Base-by-base conservation (phyloP, 768 basidiomycete genomes). In the Tubosaeta sp. region DNA sequence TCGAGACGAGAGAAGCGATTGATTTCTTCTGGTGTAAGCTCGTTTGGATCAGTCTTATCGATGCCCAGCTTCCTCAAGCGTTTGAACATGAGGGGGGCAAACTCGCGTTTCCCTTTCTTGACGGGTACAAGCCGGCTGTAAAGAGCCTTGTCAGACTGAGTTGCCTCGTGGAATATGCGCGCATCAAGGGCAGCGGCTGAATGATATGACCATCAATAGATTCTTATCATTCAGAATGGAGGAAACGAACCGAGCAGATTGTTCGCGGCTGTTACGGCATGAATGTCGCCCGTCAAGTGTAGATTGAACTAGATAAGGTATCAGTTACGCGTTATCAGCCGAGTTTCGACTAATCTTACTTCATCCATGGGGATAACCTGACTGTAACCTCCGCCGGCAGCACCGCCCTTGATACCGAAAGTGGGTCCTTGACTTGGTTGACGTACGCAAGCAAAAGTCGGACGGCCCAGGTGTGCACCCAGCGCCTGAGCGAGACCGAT, bases 281-380 rank as follows among this genome's bases (percentile, higher is more conserved):
- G 95, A 51, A 98, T 97, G 72, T 99, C 97, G 56, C 95, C 95
- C 38, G 94, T 95, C 70, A 95, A 74, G 65, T 95, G 94, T 44
- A 99, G 73, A 71, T 98, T 98, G 72, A 99, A 98, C 88, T 91
- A 41, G 16, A 38, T 19, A 32, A 19, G 11, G 38, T 32, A 43
- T 65, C 41, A 63, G 48, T 13, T 1, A 39, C 26, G 19, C 8
- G 38, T 22, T 46, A 10, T 29, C 32, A 26, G 19, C 32, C 50
- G 47, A 61, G 52, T 3, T 7, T 3, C 8, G 9, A 25, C 0
- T 27, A 5, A 14, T 54, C 69, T 49, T 57, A 88, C 88, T 75
- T 97, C 95, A 64, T 97, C 95, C 95, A 98, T 97, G 38, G 95
- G 95, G 72, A 98, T 98, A 64, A 99, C 91, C 67, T 97, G 95